Evolutionary conservation across 495 filamentous ascomycete species (phyloP).

Genomic region (Stereocaulon alpinum): DNA sequence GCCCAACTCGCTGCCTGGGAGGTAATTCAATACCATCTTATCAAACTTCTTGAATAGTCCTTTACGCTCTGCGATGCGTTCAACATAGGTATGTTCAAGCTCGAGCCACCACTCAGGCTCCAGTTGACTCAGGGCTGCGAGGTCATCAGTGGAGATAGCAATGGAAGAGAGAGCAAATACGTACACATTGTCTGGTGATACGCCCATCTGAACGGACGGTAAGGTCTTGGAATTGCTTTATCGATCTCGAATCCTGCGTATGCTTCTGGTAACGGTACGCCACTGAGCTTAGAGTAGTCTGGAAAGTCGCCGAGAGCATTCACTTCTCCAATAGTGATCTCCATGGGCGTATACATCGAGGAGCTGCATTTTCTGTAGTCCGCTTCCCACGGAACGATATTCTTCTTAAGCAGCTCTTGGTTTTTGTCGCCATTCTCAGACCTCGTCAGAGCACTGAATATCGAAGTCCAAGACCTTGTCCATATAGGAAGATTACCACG

Average conservation of each 20-base stretch:
- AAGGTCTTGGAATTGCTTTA: constrained; percentile 56
- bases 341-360: constrained; percentile 44
- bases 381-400: constrained; percentile 34
- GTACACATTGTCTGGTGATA: constrained; percentile 95
- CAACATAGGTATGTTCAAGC: constrained; percentile 64
- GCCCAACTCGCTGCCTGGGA: constrained; percentile 71
- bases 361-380: constrained; percentile 33
- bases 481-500: constrained; percentile 37
- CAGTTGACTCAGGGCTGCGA: constrained; percentile 62
- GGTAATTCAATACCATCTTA: constrained; percentile 50
- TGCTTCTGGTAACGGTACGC: constrained; percentile 62
- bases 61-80: constrained; percentile 62
- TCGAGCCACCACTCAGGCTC: constrained; percentile 90
- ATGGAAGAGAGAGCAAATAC: constrained; percentile 22
- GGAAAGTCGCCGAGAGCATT: constrained; percentile 70
- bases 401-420: constrained; percentile 28
- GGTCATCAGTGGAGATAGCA: constrained; percentile 14
- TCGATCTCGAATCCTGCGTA: constrained; percentile 56
- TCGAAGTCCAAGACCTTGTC: constrained; percentile 20
- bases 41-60: constrained; percentile 57
- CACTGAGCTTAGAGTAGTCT: constrained; percentile 68
- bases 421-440: constrained; percentile 16
- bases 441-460: constrained; percentile 14
- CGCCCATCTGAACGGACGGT: constrained; percentile 74
- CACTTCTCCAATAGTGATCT: constrained; percentile 59